Base-by-base conservation (phyloP, 306 rosid genomes). In the Citrullus colocynthis region DNA sequence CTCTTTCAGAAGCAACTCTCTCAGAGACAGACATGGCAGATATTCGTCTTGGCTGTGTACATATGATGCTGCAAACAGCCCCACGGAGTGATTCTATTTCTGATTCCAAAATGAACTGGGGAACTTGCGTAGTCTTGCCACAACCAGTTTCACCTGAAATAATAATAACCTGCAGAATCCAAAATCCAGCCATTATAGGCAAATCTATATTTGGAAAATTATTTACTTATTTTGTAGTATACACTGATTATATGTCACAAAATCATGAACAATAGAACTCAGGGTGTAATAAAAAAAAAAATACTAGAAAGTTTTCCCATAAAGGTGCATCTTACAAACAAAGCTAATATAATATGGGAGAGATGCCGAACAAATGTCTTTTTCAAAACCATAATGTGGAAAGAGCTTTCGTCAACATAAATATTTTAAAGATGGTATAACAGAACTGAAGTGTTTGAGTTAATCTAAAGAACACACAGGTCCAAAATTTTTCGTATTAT, bases 51-150 rank as follows among this genome's bases (percentile, higher is more conserved):
- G 98, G 99, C 85, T 92, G 98, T 57, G 99, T 96, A 81, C 99
- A 96, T 83, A 96, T 86, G 72, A 96, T 85, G 78, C 85, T 92
- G 80, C 99, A 96, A 73, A 81, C 76, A 83, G 93, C 98, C 81
- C 99, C 99, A 45, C 77, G 79, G 59, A 75, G 82, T 67, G 93
- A 88, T 75, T 91, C 96, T 80, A 87, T 82, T 90, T 89, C 98
- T 58, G 96, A 87, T 84, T 96, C 99, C 66, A 96, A 85, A 89
- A 96, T 89, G 85, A 91, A 91, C 78, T 96, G 99, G 76, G 99
- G 97, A 86, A 96, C 88, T 88, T 96, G 99, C 13, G 99, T 96
- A 76, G 99, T 96, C 89, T 96, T 96, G 69, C 99, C 98, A 87
- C 99, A 96, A 70, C 99, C 98, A 80, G 99, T 96, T 91, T 96